Evolutionary conservation across 768 basidiomycete species (phyloP).

Genomic region (Amylocystis lapponica): DNA sequence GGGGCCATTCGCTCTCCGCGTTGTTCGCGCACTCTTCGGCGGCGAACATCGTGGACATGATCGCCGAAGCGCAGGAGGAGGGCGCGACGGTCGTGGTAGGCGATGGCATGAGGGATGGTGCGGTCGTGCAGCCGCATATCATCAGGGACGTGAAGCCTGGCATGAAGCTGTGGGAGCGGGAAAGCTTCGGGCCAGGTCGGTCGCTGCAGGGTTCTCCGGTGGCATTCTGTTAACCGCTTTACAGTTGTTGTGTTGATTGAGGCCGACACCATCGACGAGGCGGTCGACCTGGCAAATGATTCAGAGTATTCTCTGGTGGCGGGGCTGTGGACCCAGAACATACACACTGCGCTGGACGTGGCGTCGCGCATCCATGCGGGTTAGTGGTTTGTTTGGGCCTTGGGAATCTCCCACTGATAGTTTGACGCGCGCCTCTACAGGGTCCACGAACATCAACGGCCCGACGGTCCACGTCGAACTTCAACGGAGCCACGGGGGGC

Average conservation of each 20-base stretch:
- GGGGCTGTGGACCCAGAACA: conserved; percentile 46
- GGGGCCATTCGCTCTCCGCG: conserved; percentile 27
- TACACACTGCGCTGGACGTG: conserved; percentile 38
- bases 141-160: conserved; percentile 41
- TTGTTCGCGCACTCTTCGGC: conserved; percentile 43
- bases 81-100: conserved; percentile 45
- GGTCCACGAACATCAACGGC: conserved; percentile 51
- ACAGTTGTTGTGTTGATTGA: conserved; percentile 40
- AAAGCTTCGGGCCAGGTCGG: conserved; percentile 59
- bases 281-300: conserved; percentile 48
- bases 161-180: conserved; percentile 49
- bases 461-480: conserved; percentile 42
- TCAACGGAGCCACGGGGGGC: conserved; percentile 31
- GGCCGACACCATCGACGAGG: conserved; percentile 47
- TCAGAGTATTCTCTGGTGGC: conserved; percentile 47
- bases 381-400: conserved; percentile 17
- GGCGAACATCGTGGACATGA: conserved; percentile 36
- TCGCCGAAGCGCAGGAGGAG: conserved; percentile 36
- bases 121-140: conserved; percentile 49
- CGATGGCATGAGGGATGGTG: conserved; percentile 32
- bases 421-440: conserved; percentile 22
- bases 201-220: too few relatives aligned
- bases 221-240: not conserved
- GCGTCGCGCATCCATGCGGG: conserved; percentile 44
- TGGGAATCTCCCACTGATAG: too few relatives aligned